These are phyloP conservation scores for Aegilops tauschii DNA, from an alignment of 176 grass and related monocot species.

Conservation along the genomic window DNA sequence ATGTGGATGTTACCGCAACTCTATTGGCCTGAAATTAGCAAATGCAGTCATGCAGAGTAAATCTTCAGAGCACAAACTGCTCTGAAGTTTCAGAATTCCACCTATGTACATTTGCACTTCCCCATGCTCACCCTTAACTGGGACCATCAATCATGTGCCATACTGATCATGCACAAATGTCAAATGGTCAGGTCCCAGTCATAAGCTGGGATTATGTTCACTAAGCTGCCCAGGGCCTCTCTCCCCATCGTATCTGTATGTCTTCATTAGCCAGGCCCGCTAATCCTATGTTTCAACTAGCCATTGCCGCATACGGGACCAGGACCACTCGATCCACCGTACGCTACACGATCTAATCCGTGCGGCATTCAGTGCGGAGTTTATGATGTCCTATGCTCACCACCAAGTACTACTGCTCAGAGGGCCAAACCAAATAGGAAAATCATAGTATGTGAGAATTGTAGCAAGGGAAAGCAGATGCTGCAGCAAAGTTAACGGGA, in stretches of 20 bases:
- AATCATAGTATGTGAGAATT: not conserved
- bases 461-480: not conserved
- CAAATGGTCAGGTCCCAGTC: not conserved
- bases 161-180: not conserved
- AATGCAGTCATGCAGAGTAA: not conserved
- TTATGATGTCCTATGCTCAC: constrained; percentile 1
- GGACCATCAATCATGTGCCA: not conserved
- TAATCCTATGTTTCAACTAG: constrained; percentile 11
- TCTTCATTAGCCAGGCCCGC: not conserved
- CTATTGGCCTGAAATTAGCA: not conserved
- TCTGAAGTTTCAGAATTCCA: constrained; percentile 1
- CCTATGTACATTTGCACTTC: not conserved
- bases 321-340: constrained; percentile 12
- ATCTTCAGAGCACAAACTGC: not conserved
- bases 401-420: not conserved
- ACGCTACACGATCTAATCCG: constrained; percentile 24
- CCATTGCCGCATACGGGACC: constrained; percentile 8
- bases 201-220: not conserved
- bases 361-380: constrained; percentile 19
- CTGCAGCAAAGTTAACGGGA: not conserved
- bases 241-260: not conserved
- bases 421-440: not conserved
- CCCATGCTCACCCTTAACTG: not conserved
- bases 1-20: not conserved
- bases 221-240: not conserved